Conservation (phyloP, 495 filamentous ascomycete species). For the Penicillium maclennaniae region DNA sequence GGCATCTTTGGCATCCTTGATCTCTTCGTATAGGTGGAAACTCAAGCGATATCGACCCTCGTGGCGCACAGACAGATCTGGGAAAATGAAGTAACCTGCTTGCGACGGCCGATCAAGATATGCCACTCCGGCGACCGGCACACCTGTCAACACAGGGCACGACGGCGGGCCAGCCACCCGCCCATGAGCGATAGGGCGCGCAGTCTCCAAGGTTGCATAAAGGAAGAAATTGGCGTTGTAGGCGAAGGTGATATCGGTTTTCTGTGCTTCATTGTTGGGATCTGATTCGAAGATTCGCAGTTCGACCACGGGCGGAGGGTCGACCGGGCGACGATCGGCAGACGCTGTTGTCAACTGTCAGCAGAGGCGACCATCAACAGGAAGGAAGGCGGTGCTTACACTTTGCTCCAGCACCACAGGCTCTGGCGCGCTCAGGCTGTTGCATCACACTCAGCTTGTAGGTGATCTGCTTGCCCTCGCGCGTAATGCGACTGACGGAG, state of each 20-base stretch:
- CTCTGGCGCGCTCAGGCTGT: conserved; percentile 91
- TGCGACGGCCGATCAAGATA: conserved; percentile 89
- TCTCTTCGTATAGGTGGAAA: conserved; percentile 92
- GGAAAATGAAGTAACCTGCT: conserved; percentile 97
- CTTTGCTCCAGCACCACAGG: conserved; percentile 92
- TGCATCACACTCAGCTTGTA: conserved; percentile 87
- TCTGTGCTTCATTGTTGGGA: conserved; percentile 45
- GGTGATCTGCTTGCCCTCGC: conserved; percentile 73
- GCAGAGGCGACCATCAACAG: conserved; percentile 4
- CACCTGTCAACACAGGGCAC: conserved; percentile 86
- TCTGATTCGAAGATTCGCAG: conserved; percentile 81
- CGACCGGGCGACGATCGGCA: conserved; percentile 92
- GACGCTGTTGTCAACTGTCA: conserved; percentile 56
- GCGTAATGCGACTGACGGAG: conserved; percentile 62
- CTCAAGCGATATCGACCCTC: conserved; percentile 85
- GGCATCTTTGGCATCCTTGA: conserved; percentile 69
- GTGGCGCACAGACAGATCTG: conserved; percentile 93
- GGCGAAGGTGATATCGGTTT: conserved; percentile 78
- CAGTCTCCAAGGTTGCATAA: conserved; percentile 85
- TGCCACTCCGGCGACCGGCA: conserved; percentile 93
- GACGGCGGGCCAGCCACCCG: conserved; percentile 64
- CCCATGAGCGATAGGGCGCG: conserved; percentile 79
- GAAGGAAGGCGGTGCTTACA: conserved; percentile 51
- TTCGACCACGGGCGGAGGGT: conserved; percentile 95
- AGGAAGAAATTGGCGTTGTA: conserved; percentile 99